These are phyloP conservation scores for Boletales sp. DNA, from an alignment of 768 basidiomycete genomes.

Conservation along the genomic window DNA sequence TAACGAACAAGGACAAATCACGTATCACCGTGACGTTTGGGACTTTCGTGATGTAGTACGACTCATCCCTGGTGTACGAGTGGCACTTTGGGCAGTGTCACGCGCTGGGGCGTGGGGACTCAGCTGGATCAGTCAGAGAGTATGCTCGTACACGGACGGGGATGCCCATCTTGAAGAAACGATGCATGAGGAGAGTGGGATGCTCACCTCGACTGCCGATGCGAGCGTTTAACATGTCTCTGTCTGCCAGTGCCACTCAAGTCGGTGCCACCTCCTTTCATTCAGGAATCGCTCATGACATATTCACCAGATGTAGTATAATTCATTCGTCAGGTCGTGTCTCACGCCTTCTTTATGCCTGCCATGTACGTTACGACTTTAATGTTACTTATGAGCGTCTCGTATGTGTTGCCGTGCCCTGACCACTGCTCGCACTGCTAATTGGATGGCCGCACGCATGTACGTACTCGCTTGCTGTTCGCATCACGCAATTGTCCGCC, in stretches of 20 bases:
- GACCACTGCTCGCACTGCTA: not conserved
- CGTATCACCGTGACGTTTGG: conserved; percentile 79
- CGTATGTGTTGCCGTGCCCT: not conserved
- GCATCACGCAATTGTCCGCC: no score
- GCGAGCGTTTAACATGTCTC: conserved; percentile 7
- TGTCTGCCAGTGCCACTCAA: not conserved
- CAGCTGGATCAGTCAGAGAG: conserved; percentile 32
- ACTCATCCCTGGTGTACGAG: conserved; percentile 63
- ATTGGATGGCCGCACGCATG: no score
- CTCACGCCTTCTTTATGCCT: conserved; percentile 3
- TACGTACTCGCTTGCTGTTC: no score
- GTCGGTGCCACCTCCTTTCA: not conserved
- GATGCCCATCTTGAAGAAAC: conserved; percentile 1
- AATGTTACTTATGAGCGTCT: conserved; percentile 3
- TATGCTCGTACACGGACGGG: conserved; percentile 8
- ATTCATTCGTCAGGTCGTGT: not conserved
- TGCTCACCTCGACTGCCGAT: conserved; percentile 10
- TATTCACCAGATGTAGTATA: not conserved
- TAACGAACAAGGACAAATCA: conserved; percentile 79
- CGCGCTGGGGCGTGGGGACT: conserved; percentile 59
- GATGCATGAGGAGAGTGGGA: conserved; percentile 4
- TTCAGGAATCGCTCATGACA: not conserved
- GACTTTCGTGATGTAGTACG: conserved; percentile 75
- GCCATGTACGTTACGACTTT: conserved; percentile 9
- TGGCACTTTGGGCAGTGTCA: conserved; percentile 66